Evolutionary conservation across 495 filamentous ascomycete genomes (phyloP).

Genomic region (Penicillium odoratum): DNA sequence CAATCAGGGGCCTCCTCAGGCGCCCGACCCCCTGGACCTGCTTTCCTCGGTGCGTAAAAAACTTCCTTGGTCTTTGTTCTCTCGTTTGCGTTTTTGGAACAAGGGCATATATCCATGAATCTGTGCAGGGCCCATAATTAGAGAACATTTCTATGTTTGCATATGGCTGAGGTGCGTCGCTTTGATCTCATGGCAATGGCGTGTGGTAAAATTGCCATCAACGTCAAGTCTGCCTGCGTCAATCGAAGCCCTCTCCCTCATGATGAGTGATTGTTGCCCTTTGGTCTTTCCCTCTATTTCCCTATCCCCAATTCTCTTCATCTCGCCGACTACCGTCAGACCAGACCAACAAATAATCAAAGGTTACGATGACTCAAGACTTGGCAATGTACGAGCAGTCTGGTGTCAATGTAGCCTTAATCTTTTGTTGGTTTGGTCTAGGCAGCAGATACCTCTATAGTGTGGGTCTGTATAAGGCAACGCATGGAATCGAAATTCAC

Average conservation of each 20-base stretch:
- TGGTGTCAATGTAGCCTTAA: not conserved
- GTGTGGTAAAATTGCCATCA: not conserved
- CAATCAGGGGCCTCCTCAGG: slow-evolving; percentile 55
- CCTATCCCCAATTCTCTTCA: not conserved
- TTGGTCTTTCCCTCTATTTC: not conserved
- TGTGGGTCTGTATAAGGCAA: too few species aligned
- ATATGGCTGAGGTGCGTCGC: not conserved
- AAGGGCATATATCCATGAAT: not conserved
- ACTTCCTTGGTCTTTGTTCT: slow-evolving; percentile 14
- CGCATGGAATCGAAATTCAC: too few species aligned
- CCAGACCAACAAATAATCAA: not conserved
- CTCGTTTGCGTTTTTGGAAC: not conserved
- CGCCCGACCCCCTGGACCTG: slow-evolving; percentile 58
- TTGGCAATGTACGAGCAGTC: not conserved
- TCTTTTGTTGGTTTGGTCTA: too few species aligned
- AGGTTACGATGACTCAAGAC: not conserved
- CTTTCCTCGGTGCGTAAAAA: slow-evolving; percentile 51
- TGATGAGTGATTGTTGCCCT: not conserved
- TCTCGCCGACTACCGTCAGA: not conserved
- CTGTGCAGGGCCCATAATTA: not conserved
- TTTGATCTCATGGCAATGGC: not conserved
- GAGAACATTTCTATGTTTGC: not conserved
- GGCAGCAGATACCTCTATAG: too few species aligned
- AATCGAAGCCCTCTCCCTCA: not conserved
- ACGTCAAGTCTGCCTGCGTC: not conserved